These are phyloP conservation scores for Castanopsis chinensis DNA, from an alignment of 306 rosid genomes.

Conservation along the genomic window DNA sequence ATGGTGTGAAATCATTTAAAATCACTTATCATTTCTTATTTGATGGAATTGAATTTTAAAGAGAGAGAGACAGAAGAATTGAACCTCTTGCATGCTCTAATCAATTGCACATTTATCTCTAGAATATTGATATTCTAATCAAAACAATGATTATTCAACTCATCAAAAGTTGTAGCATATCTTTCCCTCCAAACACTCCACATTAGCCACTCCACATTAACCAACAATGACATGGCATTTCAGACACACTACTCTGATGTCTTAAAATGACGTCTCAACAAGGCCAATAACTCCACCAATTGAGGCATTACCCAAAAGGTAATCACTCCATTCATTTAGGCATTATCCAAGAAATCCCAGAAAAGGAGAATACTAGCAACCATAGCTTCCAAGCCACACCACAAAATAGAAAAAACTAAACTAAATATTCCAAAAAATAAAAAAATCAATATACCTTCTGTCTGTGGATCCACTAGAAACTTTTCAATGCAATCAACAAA, in stretches of 20 bases:
- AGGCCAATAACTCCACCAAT: background rate
- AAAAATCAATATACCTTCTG: slow-evolving; percentile 66
- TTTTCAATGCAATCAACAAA: slow-evolving; percentile 89
- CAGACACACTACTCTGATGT: background rate
- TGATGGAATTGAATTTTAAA: background rate
- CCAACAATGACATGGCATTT: background rate
- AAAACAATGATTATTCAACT: background rate
- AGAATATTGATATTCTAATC: background rate
- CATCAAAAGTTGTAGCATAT: background rate
- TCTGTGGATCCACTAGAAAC: slow-evolving; percentile 87
- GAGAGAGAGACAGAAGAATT: background rate
- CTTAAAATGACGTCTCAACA: background rate
- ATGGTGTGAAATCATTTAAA: too few species aligned
- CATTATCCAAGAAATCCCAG: background rate
- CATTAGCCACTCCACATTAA: background rate
- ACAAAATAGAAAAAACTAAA: background rate
- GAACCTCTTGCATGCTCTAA: background rate
- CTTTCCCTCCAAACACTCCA: background rate
- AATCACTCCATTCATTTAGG: background rate
- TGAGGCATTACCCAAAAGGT: background rate
- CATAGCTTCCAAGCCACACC: background rate
- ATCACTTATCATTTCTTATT: too few species aligned
- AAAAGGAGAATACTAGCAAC: background rate
- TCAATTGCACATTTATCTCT: background rate
- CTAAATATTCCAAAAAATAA: background rate